Evolutionary conservation across 768 basidiomycete species (phyloP).

Genomic region (Tylopilus rubrobrunneus): DNA sequence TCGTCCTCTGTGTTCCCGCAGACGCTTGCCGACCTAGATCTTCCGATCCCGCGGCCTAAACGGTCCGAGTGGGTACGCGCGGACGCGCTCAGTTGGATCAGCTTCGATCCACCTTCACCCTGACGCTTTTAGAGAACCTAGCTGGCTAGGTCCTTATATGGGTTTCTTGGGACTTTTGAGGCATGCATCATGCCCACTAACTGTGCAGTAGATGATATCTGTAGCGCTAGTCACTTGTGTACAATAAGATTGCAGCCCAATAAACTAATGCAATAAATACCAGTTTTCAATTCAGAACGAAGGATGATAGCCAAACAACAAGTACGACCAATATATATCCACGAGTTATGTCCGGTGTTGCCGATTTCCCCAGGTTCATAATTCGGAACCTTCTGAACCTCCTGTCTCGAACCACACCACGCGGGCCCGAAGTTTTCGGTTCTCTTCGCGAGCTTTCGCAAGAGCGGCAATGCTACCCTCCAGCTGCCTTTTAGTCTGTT

Average conservation of each 20-base stretch:
- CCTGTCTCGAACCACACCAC: conserved; percentile 34
- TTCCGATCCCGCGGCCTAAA: conserved; percentile 52
- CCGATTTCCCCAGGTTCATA: conserved; percentile 20
- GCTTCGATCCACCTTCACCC: conserved; percentile 15
- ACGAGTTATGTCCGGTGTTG: conserved; percentile 8
- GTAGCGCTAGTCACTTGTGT: conserved; percentile 12
- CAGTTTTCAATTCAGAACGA: conserved; percentile 11
- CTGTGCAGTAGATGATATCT: not conserved
- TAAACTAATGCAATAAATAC: conserved; percentile 4
- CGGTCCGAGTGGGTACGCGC: conserved; percentile 53
- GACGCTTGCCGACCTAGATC: conserved; percentile 43
- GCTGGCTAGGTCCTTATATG: conserved; percentile 4
- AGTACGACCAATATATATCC: conserved; percentile 5
- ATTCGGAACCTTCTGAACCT: conserved; percentile 31
- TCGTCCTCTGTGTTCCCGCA: conserved; percentile 36
- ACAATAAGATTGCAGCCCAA: not conserved
- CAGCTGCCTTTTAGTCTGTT: conserved; percentile 46
- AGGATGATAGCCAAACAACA: conserved; percentile 12
- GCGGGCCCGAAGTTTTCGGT: conserved; percentile 45
- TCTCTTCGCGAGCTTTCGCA: conserved; percentile 47
- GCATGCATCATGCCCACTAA: not conserved
- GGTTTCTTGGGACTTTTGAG: not conserved
- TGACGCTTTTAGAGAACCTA: conserved; percentile 6
- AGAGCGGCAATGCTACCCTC: conserved; percentile 42
- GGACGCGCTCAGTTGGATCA: conserved; percentile 30